Evolutionary conservation across 805 yeast species (phyloP), one percentile per base, ranked within the genome.

Genomic region (Teunomyces stri): DNA sequence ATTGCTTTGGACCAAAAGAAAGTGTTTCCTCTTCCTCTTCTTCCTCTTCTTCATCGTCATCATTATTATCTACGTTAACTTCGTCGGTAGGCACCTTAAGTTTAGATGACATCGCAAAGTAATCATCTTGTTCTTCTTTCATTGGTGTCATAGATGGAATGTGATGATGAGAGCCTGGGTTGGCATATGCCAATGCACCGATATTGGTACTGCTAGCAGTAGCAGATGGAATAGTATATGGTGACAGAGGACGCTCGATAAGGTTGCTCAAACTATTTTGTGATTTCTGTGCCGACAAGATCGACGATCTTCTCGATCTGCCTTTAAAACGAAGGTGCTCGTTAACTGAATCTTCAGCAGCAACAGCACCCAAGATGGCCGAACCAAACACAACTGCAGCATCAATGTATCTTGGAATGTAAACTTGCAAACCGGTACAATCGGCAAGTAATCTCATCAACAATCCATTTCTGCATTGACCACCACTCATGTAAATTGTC

Each of bases 371-470:
- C 51, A 94, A 75, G 62, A 94, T 72, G 0, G 99, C 98, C 3
- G 97, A 80, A 20, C 99, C 99, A 62, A 92, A 87, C 2, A 94
- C 98, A 34, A 94, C 99, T 2, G 97, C 96, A 1, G 97, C 94
- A 62, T 92, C 98, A 58, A 92, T 90, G 67, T 94, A 91, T 59
- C 92, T 79, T 42, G 99, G 99, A 52, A 92, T 89, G 42, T 94
- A 81, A 49, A 94, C 84, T 13, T 97, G 96, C 69, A 86, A 74
- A 4, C 95, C 95, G 0, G 97, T 89, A 61, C 96, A 87, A 58
- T 92, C 95, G 1, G 97, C 96, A 64, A 94, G 78, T 50, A 94
- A 70, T 69, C 95, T 79, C 84, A 94, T 90, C 51, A 94, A 76
- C 48, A 94, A 72, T 13, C 90, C 87, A 67, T 94, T 94, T 61